phyloP scores from a whole-genome alignment of 495 filamentous ascomycete genomes.

The Xylaria cubensis region DNA sequence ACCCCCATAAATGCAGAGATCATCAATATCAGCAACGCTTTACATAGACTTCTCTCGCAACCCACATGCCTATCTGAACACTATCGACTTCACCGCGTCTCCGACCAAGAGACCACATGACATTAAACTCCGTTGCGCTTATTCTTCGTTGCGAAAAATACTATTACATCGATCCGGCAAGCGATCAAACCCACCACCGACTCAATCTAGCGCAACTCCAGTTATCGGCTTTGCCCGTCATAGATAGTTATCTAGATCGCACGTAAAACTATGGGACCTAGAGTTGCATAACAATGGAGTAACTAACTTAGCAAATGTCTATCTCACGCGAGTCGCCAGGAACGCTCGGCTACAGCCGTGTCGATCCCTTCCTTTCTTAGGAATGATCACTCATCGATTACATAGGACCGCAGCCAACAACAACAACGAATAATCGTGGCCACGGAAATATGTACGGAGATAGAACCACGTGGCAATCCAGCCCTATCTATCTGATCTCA shows the following conservation, averaged over 20 bases:
- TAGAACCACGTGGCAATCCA: conserved; percentile 5
- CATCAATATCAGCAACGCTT: background rate
- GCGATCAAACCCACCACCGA: background rate
- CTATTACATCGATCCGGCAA: background rate
- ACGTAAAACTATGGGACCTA: background rate
- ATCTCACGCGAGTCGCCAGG: background rate
- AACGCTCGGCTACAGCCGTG: background rate
- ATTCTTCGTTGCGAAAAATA: background rate
- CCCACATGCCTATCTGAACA: background rate
- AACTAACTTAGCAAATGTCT: background rate
- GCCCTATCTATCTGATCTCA: background rate
- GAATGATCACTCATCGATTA: background rate
- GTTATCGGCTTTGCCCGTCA: background rate
- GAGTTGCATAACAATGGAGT: background rate
- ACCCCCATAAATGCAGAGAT: background rate
- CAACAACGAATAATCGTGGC: background rate
- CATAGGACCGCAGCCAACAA: background rate
- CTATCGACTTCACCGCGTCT: background rate
- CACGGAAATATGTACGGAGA: background rate
- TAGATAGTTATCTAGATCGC: background rate
- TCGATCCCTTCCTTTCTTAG: conserved; percentile 10
- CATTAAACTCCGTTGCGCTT: background rate
- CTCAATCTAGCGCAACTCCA: background rate
- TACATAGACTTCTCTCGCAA: background rate
- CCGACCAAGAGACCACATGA: background rate